Evolutionary conservation across 805 yeast genomes (phyloP).

Genomic region (Clavispora vitiphila): DNA sequence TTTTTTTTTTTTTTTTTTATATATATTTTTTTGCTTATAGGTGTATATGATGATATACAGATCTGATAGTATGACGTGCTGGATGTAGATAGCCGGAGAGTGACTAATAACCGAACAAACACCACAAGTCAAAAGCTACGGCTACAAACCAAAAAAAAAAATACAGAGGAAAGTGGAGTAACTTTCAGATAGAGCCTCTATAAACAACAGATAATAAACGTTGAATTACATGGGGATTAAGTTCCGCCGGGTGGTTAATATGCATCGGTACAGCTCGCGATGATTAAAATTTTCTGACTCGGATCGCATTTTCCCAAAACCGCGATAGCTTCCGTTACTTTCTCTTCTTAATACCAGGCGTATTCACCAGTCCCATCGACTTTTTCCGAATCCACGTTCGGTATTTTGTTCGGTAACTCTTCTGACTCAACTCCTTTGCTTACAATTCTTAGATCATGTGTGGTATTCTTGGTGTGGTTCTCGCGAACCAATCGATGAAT

Average conservation of each 20-base stretch:
- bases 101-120: too few species aligned
- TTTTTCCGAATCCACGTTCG: not conserved
- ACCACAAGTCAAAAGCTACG: too few species aligned
- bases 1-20: too few species aligned
- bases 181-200: too few species aligned
- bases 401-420: not conserved
- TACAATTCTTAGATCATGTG: slow-evolving; percentile 54
- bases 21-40: too few species aligned
- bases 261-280: not conserved
- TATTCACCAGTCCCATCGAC: not conserved
- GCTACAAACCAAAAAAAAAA: not conserved
- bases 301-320: slow-evolving; percentile 1
- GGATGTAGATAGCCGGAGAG: too few species aligned
- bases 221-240: not conserved
- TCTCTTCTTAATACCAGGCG: slow-evolving; percentile 1
- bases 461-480: slow-evolving; percentile 86
- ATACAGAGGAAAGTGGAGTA: too few species aligned
- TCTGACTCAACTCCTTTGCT: not conserved
- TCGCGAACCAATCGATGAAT: slow-evolving; percentile 64
- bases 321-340: not conserved
- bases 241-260: too few species aligned
- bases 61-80: too few species aligned
- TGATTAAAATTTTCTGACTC: slow-evolving; percentile 4
- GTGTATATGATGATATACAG: too few species aligned
- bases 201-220: too few species aligned